Evolutionary conservation across 805 yeast genomes (phyloP).

Genomic region (Barnettozyma salicaria): DNA sequence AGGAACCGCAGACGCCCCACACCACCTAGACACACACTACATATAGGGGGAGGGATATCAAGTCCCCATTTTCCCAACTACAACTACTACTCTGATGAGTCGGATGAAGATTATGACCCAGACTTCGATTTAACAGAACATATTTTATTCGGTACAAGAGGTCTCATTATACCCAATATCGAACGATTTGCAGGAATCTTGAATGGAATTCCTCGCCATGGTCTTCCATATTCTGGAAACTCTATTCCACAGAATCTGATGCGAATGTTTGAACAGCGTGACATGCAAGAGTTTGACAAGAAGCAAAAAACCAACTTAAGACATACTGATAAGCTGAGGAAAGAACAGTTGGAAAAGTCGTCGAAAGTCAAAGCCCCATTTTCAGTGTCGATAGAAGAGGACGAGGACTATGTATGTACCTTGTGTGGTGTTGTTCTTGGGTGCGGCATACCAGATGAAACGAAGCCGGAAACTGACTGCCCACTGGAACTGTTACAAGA

Average conservation of each 20-base stretch:
- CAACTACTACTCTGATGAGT: constrained; percentile 6
- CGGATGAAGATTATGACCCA: constrained; percentile 10
- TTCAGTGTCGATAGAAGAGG: constrained; percentile 27
- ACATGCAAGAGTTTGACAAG: constrained; percentile 15
- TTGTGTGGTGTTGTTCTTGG: constrained; percentile 73
- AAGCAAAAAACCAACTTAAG: constrained; percentile 11
- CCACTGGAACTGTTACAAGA: constrained; percentile 29
- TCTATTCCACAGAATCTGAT: constrained; percentile 13
- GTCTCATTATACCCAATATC: no score
- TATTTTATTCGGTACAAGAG: no score
- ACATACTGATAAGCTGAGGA: constrained; percentile 2
- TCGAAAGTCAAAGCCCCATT: constrained; percentile 13
- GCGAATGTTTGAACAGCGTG: constrained; percentile 17
- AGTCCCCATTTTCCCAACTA: background rate
- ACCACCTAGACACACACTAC: no score
- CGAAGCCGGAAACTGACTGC: constrained; percentile 29
- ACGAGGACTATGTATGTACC: constrained; percentile 47
- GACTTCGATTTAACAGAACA: constrained; percentile 3
- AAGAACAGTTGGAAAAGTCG: background rate
- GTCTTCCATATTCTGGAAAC: background rate
- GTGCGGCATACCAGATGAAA: constrained; percentile 57
- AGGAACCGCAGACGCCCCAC: no score
- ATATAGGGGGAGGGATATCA: no score
- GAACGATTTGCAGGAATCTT: background rate
- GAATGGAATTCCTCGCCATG: background rate